Percentiles rank a stretch among this genome's conserved stretches.
These are phyloP conservation scores for Phialophora macrospora DNA, from an alignment of 2,329 filamentous ascomycete genomes.

Conservation along the genomic window DNA sequence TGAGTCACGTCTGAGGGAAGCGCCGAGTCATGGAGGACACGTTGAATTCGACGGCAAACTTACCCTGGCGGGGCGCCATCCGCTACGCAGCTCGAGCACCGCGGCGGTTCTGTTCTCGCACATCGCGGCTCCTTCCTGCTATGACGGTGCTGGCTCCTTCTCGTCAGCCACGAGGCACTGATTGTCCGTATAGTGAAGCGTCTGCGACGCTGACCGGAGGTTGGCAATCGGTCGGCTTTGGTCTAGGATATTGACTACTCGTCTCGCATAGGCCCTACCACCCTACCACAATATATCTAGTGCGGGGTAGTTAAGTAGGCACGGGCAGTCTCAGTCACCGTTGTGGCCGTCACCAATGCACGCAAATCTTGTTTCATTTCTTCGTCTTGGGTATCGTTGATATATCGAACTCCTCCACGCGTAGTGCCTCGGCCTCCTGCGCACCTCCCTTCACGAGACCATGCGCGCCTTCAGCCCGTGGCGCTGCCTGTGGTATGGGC, in stretches of 20 bases:
- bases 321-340: neutral
- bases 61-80: neutral
- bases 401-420: neutral
- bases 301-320: neutral
- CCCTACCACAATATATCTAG: neutral
- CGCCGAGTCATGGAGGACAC: neutral
- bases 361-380: neutral
- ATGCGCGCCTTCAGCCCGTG: neutral
- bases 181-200: neutral
- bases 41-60: neutral
- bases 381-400: slow-evolving; percentile 2
- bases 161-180: neutral
- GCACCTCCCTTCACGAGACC: neutral
- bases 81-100: neutral
- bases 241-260: neutral
- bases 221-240: neutral
- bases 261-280: neutral
- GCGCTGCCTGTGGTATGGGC: neutral
- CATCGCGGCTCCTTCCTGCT: neutral
- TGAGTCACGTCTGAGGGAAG: slow-evolving; percentile 2
- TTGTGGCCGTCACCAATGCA: neutral
- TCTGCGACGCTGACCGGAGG: neutral
- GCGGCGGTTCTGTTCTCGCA: neutral
- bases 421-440: neutral
- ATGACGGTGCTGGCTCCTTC: neutral